Base-by-base conservation (phyloP, 371 early-diverging fungal species). In the Nematocida sp. region DNA sequence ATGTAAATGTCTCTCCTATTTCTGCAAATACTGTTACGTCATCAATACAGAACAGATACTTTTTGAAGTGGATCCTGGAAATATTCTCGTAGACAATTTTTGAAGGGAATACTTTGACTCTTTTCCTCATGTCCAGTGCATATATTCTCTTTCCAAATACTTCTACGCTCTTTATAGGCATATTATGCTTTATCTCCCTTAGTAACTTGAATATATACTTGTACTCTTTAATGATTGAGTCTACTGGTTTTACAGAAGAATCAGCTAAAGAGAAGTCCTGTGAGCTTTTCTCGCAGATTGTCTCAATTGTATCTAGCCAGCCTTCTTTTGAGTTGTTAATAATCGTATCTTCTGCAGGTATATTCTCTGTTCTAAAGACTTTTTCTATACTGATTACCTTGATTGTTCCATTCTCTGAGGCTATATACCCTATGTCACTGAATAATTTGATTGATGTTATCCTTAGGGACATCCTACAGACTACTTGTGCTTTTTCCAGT, bases 51-150 rank as follows among this genome's bases (percentile, higher is more conserved):
- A 70, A 70, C 2, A 70, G 47, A 41, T 70, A 70, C 52, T 57
- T 70, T 17, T 55, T 43, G 34, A 43, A 70, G 46, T 55, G 27
- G 9, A 61, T 52, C 3, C 21, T 17, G 9, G 51, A 32, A 21
- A 65, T 31, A 47, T 60, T 48, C 58, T 81, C 81, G 51, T 78
- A 81, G 1, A 49, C 54, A 21, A 55, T 61, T 15, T 53, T 55
- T n/a, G 77, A 57, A 0, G 78, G 78, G 62, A 77, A 78, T 13
- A 77, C 53, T 27, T 51, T 63, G 48, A 81, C 63, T 46, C 76
- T 54, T 23, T 55, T 58, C 41, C 61, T n/a, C 75, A 80, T 75
- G 35, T 80, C 81, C 29, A 65, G 55, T 23, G 75, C 49, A 62
- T 75, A 78, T 23, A 77, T 52, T 19, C 70, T 60, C 35, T 15